Evolutionary conservation across 2,329 filamentous ascomycete genomes (phyloP).

Genomic region (Drechmeria coniospora): DNA sequence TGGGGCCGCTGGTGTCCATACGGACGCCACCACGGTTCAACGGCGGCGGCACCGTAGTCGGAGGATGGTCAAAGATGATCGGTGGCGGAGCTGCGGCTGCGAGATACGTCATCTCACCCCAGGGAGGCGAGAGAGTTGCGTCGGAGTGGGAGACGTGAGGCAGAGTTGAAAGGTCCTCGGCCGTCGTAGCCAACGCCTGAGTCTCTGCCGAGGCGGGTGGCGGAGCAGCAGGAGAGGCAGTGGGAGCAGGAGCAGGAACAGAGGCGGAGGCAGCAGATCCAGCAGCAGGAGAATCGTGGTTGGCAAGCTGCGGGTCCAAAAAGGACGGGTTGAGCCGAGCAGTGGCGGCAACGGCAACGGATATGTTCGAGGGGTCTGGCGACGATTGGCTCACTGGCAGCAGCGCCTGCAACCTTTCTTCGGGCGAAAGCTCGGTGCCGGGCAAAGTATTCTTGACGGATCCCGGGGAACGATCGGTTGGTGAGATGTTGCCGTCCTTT

Average conservation of each 20-base stretch:
- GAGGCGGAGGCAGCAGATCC: too few relatives aligned
- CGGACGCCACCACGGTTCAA: slow-evolving; percentile 33
- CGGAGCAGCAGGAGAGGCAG: slow-evolving; percentile 16
- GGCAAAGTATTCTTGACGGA: slow-evolving; percentile 11
- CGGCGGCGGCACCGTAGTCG: slow-evolving; percentile 13
- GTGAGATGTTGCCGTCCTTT: slow-evolving; percentile 8
- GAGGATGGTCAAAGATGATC: slow-evolving; percentile 14
- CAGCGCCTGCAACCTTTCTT: slow-evolving; percentile 35
- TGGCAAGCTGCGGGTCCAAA: slow-evolving; percentile 34
- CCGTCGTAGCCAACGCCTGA: neutral
- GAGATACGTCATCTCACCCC: slow-evolving; percentile 38
- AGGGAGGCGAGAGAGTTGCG: slow-evolving; percentile 23
- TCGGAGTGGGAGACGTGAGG: slow-evolving; percentile 11
- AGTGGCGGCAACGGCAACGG: slow-evolving; percentile 40
- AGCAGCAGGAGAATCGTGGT: slow-evolving; percentile 14
- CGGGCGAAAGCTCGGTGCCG: slow-evolving; percentile 23
- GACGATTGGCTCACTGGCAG: slow-evolving; percentile 20
- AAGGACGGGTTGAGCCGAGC: slow-evolving; percentile 39
- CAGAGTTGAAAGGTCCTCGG: slow-evolving; percentile 6
- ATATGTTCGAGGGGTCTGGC: slow-evolving; percentile 32
- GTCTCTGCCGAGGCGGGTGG: slow-evolving; percentile 11
- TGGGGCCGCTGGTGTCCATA: slow-evolving; percentile 30
- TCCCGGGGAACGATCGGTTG: slow-evolving; percentile 3
- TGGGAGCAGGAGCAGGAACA: too few relatives aligned
- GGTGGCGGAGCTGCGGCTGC: slow-evolving; percentile 19